phyloP scores from a whole-genome alignment of 2,329 filamentous ascomycete genomes.

The Calonectria hongkongensis region DNA sequence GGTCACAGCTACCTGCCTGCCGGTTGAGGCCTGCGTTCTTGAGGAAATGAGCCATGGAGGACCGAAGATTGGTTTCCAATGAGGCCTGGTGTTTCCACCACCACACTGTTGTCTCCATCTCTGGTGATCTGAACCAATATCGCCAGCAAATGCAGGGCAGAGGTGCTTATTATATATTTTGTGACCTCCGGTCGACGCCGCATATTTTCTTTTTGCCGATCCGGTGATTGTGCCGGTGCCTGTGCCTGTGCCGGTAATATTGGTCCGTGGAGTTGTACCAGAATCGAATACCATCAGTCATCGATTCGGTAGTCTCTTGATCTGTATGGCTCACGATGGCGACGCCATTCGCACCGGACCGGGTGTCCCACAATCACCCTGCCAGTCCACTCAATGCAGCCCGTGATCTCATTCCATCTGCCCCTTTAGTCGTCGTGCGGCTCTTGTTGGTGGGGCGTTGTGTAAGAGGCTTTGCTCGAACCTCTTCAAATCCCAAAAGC shows the following conservation, averaged over 20 bases:
- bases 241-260: constrained; percentile 31
- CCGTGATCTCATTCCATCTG: constrained; percentile 40
- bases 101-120: constrained; percentile 21
- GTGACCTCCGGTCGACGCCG: constrained; percentile 13
- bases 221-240: too few species aligned
- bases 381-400: constrained; percentile 44
- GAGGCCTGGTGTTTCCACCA: neutral
- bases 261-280: constrained; percentile 25
- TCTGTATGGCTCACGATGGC: constrained; percentile 37
- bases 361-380: constrained; percentile 38
- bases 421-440: constrained; percentile 48
- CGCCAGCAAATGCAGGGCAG: constrained; percentile 26
- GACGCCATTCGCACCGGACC: constrained; percentile 36
- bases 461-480: constrained; percentile 48
- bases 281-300: constrained; percentile 40
- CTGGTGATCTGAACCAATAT: constrained; percentile 5
- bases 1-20: constrained; percentile 24
- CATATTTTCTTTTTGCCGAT: constrained; percentile 20
- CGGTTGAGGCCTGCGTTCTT: neutral
- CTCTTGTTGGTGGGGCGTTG: constrained; percentile 41
- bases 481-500: constrained; percentile 42
- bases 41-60: constrained; percentile 20
- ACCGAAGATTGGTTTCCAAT: neutral
- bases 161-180: constrained; percentile 35
- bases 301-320: constrained; percentile 34